These are phyloP conservation scores for Pestalotiopsis sp. DNA, from an alignment of 2,329 filamentous ascomycete species.

Conservation along the genomic window DNA sequence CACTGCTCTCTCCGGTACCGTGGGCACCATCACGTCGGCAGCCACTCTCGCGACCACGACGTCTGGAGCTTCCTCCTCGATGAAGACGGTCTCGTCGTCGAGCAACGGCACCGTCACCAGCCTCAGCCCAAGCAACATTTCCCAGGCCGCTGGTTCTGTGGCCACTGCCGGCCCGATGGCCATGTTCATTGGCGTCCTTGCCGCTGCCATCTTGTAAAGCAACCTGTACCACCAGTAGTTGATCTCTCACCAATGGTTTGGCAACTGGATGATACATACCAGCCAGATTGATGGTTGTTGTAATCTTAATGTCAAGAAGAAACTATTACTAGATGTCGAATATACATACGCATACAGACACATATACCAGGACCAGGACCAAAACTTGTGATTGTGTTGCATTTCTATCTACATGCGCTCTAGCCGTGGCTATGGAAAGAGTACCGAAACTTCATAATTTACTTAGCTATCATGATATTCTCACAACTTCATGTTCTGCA, in stretches of 20 bases:
- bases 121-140: not conserved
- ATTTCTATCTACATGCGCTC: too few species aligned
- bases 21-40: conserved; percentile 5
- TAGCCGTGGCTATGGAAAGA: too few species aligned
- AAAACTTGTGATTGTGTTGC: too few species aligned
- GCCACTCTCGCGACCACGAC: not conserved
- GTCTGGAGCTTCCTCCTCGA: not conserved
- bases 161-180: conserved; percentile 9
- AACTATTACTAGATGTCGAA: too few species aligned
- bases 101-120: too few species aligned
- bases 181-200: conserved; percentile 2
- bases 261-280: not conserved
- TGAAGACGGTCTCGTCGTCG: not conserved
- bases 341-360: too few species aligned
- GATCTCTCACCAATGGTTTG: not conserved
- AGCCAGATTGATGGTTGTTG: not conserved
- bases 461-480: too few species aligned
- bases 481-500: too few species aligned
- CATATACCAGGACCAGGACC: too few species aligned
- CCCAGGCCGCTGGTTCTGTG: conserved; percentile 3
- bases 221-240: not conserved
- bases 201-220: conserved; percentile 6
- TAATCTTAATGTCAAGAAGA: not conserved
- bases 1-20: conserved; percentile 6
- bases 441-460: too few species aligned